A percentile compares a stretch with the other conserved stretches of the same genome.
phyloP scores from a whole-genome alignment of 2,329 filamentous ascomycete species.

The Cladosporium sp. region DNA sequence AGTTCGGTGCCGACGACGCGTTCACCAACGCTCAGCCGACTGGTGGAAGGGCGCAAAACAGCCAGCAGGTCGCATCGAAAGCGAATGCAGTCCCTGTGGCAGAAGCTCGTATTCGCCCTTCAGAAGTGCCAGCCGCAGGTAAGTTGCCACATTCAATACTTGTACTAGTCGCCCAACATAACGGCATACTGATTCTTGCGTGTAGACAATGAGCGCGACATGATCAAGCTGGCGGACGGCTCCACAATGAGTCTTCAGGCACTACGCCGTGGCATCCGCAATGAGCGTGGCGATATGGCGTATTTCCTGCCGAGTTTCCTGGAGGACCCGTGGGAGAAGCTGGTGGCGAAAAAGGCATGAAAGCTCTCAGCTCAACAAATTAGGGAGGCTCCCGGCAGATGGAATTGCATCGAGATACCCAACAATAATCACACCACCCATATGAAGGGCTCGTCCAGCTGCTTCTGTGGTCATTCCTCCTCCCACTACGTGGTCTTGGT shows the following conservation, averaged over 20 bases:
- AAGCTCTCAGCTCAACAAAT: not conserved
- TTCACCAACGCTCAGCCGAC: constrained; percentile 33
- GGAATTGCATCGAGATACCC: too few relatives aligned
- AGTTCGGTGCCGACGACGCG: constrained; percentile 55
- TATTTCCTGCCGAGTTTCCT: constrained; percentile 69
- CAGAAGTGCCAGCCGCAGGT: not conserved
- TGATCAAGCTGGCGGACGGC: not conserved
- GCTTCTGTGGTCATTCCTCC: too few relatives aligned
- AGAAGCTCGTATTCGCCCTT: constrained; percentile 20
- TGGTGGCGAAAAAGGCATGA: not conserved
- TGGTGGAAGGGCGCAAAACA: not conserved
- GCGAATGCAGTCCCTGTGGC: constrained; percentile 21
- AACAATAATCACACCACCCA: too few relatives aligned
- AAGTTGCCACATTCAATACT: not conserved
- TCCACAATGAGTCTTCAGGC: constrained; percentile 30
- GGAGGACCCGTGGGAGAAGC: constrained; percentile 65
- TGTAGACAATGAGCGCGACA: not conserved
- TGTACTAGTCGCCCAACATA: too few relatives aligned
- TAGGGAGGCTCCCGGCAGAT: too few relatives aligned
- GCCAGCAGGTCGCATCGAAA: constrained; percentile 13
- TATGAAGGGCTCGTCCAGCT: too few relatives aligned
- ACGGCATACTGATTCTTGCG: not conserved
- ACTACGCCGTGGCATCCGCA: constrained; percentile 38
- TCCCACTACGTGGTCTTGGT: too few relatives aligned
- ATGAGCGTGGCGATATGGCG: constrained; percentile 57